These are phyloP conservation scores for Penicillium sp. DNA, from an alignment of 2,329 filamentous ascomycete species.

Conservation along the genomic window DNA sequence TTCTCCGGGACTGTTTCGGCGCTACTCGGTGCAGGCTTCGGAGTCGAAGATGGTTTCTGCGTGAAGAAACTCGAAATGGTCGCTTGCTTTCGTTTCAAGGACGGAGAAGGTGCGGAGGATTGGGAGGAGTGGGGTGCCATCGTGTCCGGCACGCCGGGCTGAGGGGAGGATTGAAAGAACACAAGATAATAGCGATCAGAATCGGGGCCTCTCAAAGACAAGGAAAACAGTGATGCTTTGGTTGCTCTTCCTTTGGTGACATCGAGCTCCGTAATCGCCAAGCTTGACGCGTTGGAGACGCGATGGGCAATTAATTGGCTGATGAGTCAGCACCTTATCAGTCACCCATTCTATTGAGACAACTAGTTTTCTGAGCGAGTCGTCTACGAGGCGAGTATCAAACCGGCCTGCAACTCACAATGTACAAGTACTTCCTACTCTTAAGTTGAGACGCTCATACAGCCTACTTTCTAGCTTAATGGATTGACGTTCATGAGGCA, in stretches of 20 bases:
- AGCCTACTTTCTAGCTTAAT: neutral
- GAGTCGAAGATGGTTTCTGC: conserved; percentile 52
- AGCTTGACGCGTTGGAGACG: conserved; percentile 42
- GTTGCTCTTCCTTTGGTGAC: conserved; percentile 7
- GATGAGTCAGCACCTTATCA: conserved; percentile 27
- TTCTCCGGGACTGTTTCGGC: conserved; percentile 11
- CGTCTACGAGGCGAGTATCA: neutral
- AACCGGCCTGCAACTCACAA: neutral
- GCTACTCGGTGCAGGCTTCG: conserved; percentile 19
- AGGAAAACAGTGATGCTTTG: conserved; percentile 2
- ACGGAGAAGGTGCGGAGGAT: conserved; percentile 38
- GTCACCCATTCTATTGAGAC: neutral
- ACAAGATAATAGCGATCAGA: neutral
- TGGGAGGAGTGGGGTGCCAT: conserved; percentile 44
- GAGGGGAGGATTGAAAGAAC: neutral
- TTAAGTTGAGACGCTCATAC: neutral
- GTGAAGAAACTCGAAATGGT: conserved; percentile 87
- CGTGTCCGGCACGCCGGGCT: neutral
- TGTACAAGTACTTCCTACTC: no score
- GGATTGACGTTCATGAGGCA: neutral
- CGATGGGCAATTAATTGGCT: conserved; percentile 32
- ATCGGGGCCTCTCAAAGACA: neutral
- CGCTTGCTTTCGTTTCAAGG: conserved; percentile 57
- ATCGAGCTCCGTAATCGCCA: conserved; percentile 20
- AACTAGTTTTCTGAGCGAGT: no score